Percentiles rank a stretch among this genome's conserved stretches.
Evolutionary conservation across 768 basidiomycete species (phyloP).

Genomic region (Lentinus tigrinus): DNA sequence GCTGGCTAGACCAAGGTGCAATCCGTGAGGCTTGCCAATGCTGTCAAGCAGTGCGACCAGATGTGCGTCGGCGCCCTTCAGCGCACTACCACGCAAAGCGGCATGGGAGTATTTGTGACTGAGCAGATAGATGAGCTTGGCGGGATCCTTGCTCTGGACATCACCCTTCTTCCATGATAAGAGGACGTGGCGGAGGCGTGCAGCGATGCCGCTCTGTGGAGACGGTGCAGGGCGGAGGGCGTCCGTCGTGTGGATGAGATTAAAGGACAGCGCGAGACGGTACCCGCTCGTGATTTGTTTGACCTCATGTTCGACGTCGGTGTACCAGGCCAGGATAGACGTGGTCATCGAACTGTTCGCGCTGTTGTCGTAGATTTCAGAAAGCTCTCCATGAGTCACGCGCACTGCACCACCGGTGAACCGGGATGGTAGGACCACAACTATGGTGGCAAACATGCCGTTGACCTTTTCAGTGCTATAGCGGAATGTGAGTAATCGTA

Average conservation of each 20-base stretch:
- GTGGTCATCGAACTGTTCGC: conserved; percentile 32
- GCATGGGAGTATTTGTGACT: conserved; percentile 34
- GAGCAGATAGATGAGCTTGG: conserved; percentile 33
- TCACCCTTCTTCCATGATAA: conserved; percentile 34
- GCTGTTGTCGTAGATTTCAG: conserved; percentile 37
- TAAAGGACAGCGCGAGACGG: conserved; percentile 50
- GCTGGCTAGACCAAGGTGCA: conserved; percentile 37
- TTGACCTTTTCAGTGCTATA: conserved; percentile 44
- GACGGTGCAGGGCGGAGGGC: conserved; percentile 30
- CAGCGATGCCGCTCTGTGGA: conserved; percentile 20
- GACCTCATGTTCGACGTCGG: conserved; percentile 51
- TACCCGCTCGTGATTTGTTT: conserved; percentile 49
- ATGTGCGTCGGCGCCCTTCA: conserved; percentile 42
- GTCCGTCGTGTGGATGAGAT: conserved; percentile 41
- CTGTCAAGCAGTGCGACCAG: conserved; percentile 30
- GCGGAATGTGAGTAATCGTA: neutral
- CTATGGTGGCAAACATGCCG: conserved; percentile 53
- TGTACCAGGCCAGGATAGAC: conserved; percentile 49
- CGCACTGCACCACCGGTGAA: conserved; percentile 47
- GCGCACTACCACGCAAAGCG: conserved; percentile 26
- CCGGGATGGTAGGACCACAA: conserved; percentile 45
- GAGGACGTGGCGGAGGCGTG: conserved; percentile 33
- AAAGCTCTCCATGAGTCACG: conserved; percentile 37
- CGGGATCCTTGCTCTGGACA: conserved; percentile 19
- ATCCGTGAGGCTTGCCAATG: conserved; percentile 34